Conservation (phyloP, 83 land plant genomes). For the Picea abies region DNA sequence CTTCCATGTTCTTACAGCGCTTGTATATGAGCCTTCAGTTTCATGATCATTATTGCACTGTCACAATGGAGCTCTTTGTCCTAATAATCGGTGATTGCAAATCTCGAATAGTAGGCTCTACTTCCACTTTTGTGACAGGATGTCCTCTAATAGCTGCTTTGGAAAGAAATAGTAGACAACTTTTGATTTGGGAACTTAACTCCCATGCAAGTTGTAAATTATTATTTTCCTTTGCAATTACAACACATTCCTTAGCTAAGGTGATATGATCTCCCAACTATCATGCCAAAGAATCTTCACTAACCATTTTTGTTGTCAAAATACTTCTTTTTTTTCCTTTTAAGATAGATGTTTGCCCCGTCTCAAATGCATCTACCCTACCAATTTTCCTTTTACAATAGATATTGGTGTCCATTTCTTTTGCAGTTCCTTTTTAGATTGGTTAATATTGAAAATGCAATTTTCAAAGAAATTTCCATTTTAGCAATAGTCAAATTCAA, state of each 20-base stretch:
- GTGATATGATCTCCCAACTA: conserved; percentile 67
- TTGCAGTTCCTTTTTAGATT: too few species aligned
- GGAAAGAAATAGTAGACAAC: conserved; percentile 59
- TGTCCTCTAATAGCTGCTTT: conserved; percentile 49
- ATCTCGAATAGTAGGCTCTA: conserved; percentile 36
- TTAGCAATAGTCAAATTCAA: too few species aligned
- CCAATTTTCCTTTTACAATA: too few species aligned
- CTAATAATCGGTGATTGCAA: conserved; percentile 45
- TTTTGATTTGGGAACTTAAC: conserved; percentile 51
- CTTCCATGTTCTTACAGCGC: conserved; percentile 61
- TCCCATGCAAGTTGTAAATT: conserved; percentile 74
- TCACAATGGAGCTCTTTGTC: conserved; percentile 70
- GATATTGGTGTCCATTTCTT: too few species aligned
- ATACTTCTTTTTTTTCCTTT: too few species aligned
- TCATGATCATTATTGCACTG: conserved; percentile 54
- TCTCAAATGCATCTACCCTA: too few species aligned
- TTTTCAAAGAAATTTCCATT: too few species aligned
- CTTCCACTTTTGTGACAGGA: conserved; percentile 42
- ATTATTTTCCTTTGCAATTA: conserved; percentile 67
- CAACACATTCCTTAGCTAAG: conserved; percentile 61
- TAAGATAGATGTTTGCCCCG: too few species aligned
- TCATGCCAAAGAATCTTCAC: conserved; percentile 54
- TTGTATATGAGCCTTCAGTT: conserved; percentile 55
- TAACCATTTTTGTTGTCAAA: conserved; percentile 51
- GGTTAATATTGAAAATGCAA: too few species aligned